Evolutionary conservation across 345 rosid species (phyloP).

Genomic region (Turritis glabra): DNA sequence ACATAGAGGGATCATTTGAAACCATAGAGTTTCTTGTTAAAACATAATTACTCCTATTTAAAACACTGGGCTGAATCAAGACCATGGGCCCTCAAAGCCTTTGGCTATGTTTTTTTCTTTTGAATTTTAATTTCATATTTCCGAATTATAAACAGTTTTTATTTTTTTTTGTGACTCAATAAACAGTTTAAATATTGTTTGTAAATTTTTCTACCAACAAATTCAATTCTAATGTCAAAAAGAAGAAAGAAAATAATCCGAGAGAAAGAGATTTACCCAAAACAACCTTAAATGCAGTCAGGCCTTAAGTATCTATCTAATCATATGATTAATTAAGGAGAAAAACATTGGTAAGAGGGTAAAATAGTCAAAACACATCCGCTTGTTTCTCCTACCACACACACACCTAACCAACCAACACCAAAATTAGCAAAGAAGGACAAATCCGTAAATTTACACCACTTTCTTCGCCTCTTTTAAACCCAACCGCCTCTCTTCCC

Average conservation of each 20-base stretch:
- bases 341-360: background rate
- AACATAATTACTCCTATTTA: background rate
- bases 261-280: background rate
- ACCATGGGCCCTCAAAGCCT: background rate
- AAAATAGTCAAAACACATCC: constrained; percentile 8
- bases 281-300: background rate
- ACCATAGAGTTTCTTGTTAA: background rate
- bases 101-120: background rate
- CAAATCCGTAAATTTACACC: constrained; percentile 30
- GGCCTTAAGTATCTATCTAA: background rate
- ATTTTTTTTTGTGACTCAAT: background rate
- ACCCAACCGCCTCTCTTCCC: constrained; percentile 28
- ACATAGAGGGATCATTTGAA: background rate
- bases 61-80: background rate
- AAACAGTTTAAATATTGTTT: background rate
- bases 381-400: constrained; percentile 27
- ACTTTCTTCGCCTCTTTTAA: constrained; percentile 22
- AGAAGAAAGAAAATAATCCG: background rate
- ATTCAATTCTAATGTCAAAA: background rate
- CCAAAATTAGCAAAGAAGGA: constrained; percentile 35
- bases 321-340: background rate
- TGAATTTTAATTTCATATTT: background rate
- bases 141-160: background rate
- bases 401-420: constrained; percentile 39
- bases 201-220: background rate